Percentiles rank a stretch among this genome's conserved stretches.
Conservation (phyloP, 1,284 basidiomycete species). For the Boletus subluridellus region DNA sequence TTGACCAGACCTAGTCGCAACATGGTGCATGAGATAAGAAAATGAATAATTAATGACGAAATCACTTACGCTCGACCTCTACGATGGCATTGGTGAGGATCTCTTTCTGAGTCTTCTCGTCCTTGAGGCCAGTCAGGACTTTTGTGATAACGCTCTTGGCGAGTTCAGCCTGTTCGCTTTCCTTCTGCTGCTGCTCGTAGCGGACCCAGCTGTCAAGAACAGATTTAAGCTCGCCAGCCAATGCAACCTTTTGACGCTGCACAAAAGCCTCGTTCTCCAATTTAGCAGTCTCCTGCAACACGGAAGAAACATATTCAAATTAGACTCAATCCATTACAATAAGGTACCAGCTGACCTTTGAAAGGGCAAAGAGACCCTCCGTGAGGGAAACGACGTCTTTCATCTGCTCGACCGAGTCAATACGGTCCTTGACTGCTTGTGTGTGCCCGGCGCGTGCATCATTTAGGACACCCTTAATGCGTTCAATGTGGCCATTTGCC, state of each 20-base stretch:
- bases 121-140: constrained; percentile 78
- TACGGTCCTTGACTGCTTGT: constrained; percentile 89
- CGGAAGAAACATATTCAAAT: background rate
- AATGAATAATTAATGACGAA: background rate
- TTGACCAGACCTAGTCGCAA: constrained; percentile 58
- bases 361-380: constrained; percentile 85
- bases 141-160: constrained; percentile 85
- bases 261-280: constrained; percentile 90
- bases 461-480: constrained; percentile 82
- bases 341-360: constrained; percentile 60
- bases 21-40: constrained; percentile 13
- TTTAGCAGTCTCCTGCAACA: constrained; percentile 79
- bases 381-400: constrained; percentile 93
- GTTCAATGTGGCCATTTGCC: constrained; percentile 85
- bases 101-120: constrained; percentile 93
- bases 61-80: constrained; percentile 87
- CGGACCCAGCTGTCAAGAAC: constrained; percentile 98
- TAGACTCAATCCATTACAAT: background rate
- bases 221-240: constrained; percentile 88
- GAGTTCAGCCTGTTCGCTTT: constrained; percentile 91
- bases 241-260: constrained; percentile 83
- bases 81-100: constrained; percentile 81
- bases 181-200: constrained; percentile 94
- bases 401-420: constrained; percentile 87
- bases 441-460: constrained; percentile 87